Evolutionary conservation across 176 grass and related monocot species (phyloP).

Genomic region (Ampelocalamus luodianensis): DNA sequence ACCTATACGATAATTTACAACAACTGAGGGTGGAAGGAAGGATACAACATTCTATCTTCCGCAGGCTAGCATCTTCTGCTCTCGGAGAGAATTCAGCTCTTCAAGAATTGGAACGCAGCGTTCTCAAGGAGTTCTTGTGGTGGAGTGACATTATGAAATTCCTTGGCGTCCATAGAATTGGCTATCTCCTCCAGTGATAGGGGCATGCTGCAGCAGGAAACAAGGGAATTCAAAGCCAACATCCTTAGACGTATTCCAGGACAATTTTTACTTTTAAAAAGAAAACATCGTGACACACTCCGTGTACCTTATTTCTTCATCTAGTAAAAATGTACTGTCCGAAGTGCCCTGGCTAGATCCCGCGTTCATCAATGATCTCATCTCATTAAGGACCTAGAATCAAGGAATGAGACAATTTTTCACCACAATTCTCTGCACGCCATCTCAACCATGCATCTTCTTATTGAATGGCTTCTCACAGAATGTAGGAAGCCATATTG

Average conservation of each 20-base stretch:
- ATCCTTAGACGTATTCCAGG: not conserved
- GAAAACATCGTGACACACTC: not conserved
- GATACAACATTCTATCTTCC: constrained; percentile 16
- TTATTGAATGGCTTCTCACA: not conserved
- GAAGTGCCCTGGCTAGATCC: constrained; percentile 41
- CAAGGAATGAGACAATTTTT: constrained; percentile 26
- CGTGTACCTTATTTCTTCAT: constrained; percentile 65
- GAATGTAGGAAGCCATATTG: not conserved
- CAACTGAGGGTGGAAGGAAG: constrained; percentile 6
- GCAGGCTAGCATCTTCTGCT: constrained; percentile 23
- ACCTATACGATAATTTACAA: constrained; percentile 49
- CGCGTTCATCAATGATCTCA: constrained; percentile 53
- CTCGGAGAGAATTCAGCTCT: constrained; percentile 38
- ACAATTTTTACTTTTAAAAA: not conserved
- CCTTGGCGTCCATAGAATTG: constrained; percentile 70
- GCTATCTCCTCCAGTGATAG: constrained; percentile 75
- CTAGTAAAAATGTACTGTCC: constrained; percentile 60
- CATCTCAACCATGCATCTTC: not conserved
- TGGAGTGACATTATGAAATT: constrained; percentile 65
- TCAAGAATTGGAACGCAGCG: constrained; percentile 74
- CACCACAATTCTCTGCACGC: not conserved
- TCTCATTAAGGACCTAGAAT: constrained; percentile 64
- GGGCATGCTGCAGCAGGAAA: constrained; percentile 62
- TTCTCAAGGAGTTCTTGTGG: constrained; percentile 72
- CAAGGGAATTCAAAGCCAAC: constrained; percentile 9